phyloP scores from a whole-genome alignment of 371 early-diverging fungal species.

The Lichtheimia ramosa region DNA sequence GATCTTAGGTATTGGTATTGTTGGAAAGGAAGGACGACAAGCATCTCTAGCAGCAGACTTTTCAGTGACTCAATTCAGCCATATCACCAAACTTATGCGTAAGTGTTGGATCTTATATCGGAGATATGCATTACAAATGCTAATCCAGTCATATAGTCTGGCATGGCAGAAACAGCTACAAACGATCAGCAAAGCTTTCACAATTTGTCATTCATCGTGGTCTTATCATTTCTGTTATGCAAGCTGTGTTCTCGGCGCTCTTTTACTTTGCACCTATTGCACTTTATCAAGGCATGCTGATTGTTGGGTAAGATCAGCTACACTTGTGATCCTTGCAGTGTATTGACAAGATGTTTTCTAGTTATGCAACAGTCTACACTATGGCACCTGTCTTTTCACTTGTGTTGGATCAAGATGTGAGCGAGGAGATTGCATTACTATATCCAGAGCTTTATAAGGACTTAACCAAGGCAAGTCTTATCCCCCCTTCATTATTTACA shows the following conservation, averaged over 20 bases:
- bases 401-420: constrained; percentile 91
- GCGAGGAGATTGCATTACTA: constrained; percentile 86
- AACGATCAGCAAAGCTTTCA: constrained; percentile 92
- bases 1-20: constrained; percentile 85
- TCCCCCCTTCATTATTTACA: not conserved
- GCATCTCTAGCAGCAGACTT: constrained; percentile 98
- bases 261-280: constrained; percentile 99
- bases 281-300: constrained; percentile 83
- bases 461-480: constrained; percentile 66
- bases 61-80: constrained; percentile 90
- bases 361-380: constrained; percentile 96
- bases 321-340: not conserved
- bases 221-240: constrained; percentile 96
- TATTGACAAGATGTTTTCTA: constrained; percentile 14
- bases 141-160: constrained; percentile 55
- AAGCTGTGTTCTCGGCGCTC: constrained; percentile 98
- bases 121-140: too few relatives aligned
- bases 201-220: constrained; percentile 99
- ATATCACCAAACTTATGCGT: constrained; percentile 80
- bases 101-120: constrained; percentile 16
- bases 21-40: constrained; percentile 98
- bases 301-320: constrained; percentile 46
- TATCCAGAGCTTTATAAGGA: constrained; percentile 99
- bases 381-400: constrained; percentile 98
- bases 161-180: constrained; percentile 98